A percentile compares a stretch with the other conserved stretches of the same genome.
Evolutionary conservation across 495 filamentous ascomycete species (phyloP).

Genomic region (Pyrenopolyporus hunteri): DNA sequence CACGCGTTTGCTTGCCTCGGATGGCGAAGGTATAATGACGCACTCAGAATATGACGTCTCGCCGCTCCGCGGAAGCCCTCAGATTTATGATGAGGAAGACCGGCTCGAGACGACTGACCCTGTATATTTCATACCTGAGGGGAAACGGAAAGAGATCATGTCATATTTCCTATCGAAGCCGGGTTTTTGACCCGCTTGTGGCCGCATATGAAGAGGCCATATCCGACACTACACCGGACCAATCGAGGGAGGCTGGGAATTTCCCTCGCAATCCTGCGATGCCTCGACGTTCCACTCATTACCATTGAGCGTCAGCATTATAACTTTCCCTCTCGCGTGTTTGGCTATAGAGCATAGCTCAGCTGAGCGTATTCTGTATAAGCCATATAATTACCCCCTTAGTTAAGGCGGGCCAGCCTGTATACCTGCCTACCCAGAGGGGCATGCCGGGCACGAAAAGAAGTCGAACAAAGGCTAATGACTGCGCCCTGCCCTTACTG

Average conservation of each 20-base stretch:
- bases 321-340: conserved; percentile 23
- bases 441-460: conserved; percentile 24
- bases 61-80: conserved; percentile 54
- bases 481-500: conserved; percentile 35
- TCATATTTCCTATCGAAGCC: conserved; percentile 65
- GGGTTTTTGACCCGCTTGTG: conserved; percentile 55
- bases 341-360: conserved; percentile 28
- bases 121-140: conserved; percentile 81
- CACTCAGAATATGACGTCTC: conserved; percentile 71
- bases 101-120: conserved; percentile 72
- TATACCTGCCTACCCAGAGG: conserved; percentile 24
- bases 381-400: conserved; percentile 21
- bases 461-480: conserved; percentile 26
- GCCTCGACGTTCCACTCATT: conserved; percentile 17
- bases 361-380: conserved; percentile 19
- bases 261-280: conserved; percentile 34
- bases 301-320: conserved; percentile 19
- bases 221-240: conserved; percentile 42
- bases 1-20: conserved; percentile 64
- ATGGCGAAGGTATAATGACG: conserved; percentile 50
- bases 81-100: conserved; percentile 59
- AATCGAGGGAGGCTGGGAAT: conserved; percentile 35
- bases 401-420: conserved; percentile 20
- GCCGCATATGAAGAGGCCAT: conserved; percentile 45
- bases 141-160: conserved; percentile 66